Evolutionary conservation across 495 filamentous ascomycete genomes (phyloP).

Genomic region (Xylaria bambusicola): DNA sequence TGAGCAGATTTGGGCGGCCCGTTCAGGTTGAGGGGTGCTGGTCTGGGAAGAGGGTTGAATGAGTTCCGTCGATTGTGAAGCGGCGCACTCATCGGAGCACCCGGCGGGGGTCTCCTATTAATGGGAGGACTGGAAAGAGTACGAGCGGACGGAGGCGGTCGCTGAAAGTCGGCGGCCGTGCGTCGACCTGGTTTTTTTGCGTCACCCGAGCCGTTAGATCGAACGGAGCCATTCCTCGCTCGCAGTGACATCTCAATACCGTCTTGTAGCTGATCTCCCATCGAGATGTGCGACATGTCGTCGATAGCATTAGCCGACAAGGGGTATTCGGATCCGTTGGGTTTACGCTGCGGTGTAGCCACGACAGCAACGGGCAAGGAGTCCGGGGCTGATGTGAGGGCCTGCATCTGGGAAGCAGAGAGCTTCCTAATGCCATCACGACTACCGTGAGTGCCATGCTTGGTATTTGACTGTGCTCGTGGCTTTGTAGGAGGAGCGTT

Average conservation of each 20-base stretch:
- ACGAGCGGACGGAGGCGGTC: constrained; percentile 30
- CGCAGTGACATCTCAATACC: constrained; percentile 13
- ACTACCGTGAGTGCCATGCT: constrained; percentile 25
- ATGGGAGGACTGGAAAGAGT: constrained; percentile 50
- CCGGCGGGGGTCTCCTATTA: constrained; percentile 37
- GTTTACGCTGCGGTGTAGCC: constrained; percentile 25
- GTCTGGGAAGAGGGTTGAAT: constrained; percentile 32
- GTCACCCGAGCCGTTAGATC: constrained; percentile 1
- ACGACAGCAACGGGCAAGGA: constrained; percentile 48
- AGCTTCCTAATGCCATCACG: constrained; percentile 50
- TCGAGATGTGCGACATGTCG: constrained; percentile 29
- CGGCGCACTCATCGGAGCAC: constrained; percentile 24
- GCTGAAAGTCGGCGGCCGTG: constrained; percentile 33
- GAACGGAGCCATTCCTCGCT: constrained; percentile 1
- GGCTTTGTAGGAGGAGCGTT: constrained; percentile 5
- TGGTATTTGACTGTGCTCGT: constrained; percentile 25
- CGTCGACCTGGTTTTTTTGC: constrained; percentile 16
- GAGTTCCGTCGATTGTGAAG: constrained; percentile 34
- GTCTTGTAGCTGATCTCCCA: constrained; percentile 32
- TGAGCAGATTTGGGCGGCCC: constrained; percentile 21
- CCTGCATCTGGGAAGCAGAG: constrained; percentile 58
- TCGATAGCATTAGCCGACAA: constrained; percentile 40
- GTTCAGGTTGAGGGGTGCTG: constrained; percentile 37
- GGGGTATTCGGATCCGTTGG: constrained; percentile 35
- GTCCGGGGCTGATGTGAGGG: constrained; percentile 55